phyloP scores from a whole-genome alignment of 2,329 filamentous ascomycete species.

The Periconia macrospinosa region DNA sequence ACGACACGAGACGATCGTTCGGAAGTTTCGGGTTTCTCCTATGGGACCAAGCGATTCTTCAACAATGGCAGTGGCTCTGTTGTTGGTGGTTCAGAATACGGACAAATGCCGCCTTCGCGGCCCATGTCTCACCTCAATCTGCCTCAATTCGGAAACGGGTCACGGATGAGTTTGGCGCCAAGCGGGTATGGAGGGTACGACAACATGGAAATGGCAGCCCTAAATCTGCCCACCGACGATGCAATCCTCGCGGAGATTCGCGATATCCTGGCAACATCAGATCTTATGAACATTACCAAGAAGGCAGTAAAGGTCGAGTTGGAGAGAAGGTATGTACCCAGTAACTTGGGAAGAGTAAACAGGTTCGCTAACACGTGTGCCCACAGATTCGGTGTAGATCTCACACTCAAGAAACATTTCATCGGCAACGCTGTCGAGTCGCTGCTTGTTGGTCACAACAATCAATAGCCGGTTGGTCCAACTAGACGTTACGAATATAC shows the following conservation, averaged over 20 bases:
- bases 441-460: slow-evolving; percentile 10
- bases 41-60: slow-evolving; percentile 77
- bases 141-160: slow-evolving; percentile 50
- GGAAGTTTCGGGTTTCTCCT: slow-evolving; percentile 90
- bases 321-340: slow-evolving; percentile 64
- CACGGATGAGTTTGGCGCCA: slow-evolving; percentile 62
- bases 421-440: slow-evolving; percentile 58
- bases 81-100: slow-evolving; percentile 65
- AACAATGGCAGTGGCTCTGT: slow-evolving; percentile 47
- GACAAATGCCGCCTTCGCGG: slow-evolving; percentile 53
- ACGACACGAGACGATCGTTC: slow-evolving; percentile 81
- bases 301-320: slow-evolving; percentile 95
- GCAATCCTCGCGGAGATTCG: slow-evolving; percentile 90
- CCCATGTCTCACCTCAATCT: slow-evolving; percentile 64
- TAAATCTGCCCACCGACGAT: slow-evolving; percentile 83
- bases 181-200: slow-evolving; percentile 52
- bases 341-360: background rate
- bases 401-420: slow-evolving; percentile 88
- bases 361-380: background rate
- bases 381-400: slow-evolving; percentile 70
- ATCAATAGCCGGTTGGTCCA: background rate
- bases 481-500: background rate
- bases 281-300: slow-evolving; percentile 98
- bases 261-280: slow-evolving; percentile 86
- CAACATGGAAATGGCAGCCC: slow-evolving; percentile 69